Evolutionary conservation across 2,329 filamentous ascomycete genomes (phyloP).

Genomic region (Pseudocercospora macadamiae): DNA sequence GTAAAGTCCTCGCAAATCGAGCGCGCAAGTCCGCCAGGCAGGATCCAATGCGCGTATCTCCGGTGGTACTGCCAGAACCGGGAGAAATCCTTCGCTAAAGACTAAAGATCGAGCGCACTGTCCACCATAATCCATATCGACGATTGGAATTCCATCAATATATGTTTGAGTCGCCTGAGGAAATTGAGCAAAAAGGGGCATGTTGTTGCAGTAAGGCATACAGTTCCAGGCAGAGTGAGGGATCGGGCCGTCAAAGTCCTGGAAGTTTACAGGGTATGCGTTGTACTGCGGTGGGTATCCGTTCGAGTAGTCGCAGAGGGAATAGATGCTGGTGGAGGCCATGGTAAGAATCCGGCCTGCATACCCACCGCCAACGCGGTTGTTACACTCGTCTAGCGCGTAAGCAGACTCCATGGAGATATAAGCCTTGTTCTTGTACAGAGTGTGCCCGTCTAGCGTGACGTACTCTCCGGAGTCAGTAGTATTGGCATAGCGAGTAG

Average conservation of each 20-base stretch:
- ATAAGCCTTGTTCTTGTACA: slow-evolving; percentile 1
- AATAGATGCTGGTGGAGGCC: slow-evolving; percentile 1
- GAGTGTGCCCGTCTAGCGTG: neutral
- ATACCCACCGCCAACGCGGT: neutral
- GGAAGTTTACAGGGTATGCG: neutral
- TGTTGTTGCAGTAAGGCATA: slow-evolving; percentile 4
- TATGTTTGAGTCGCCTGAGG: neutral
- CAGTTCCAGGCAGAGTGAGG: neutral
- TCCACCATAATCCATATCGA: neutral
- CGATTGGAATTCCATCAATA: neutral
- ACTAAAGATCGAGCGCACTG: neutral
- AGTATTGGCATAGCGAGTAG: neutral
- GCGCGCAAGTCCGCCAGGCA: neutral
- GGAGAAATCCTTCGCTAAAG: slow-evolving; percentile 1
- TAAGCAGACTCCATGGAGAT: slow-evolving; percentile 2
- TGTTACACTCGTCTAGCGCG: neutral
- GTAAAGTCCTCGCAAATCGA: slow-evolving; percentile 2
- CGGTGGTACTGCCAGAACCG: neutral
- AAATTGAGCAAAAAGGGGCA: neutral
- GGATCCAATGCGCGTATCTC: neutral
- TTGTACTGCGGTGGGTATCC: neutral
- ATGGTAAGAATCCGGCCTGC: neutral
- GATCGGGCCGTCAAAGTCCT: slow-evolving; percentile 1
- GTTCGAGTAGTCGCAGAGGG: neutral
- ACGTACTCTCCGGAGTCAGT: neutral